phyloP scores from a whole-genome alignment of 768 basidiomycete genomes.

The Tricholoma hemisulphureum region DNA sequence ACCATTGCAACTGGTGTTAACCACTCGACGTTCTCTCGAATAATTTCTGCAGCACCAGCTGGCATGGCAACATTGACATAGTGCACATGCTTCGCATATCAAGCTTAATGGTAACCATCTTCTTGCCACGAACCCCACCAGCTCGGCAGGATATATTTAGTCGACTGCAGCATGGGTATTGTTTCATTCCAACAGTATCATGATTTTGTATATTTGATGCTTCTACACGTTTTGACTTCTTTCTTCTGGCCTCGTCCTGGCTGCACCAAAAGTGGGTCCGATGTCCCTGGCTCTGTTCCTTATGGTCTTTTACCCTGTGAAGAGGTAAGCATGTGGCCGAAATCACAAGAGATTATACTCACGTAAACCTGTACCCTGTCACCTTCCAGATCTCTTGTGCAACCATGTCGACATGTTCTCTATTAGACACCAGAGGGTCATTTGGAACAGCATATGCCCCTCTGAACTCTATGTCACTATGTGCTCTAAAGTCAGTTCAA shows the following conservation, averaged over 20 bases:
- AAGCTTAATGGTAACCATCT: slow-evolving; percentile 3
- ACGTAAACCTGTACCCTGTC: slow-evolving; percentile 23
- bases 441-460: not conserved
- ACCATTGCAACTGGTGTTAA: slow-evolving; percentile 22
- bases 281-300: slow-evolving; percentile 17
- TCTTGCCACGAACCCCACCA: not conserved
- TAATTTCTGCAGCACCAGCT: not conserved
- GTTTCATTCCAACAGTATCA: slow-evolving; percentile 25
- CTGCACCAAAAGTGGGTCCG: slow-evolving; percentile 21
- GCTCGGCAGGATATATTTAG: slow-evolving; percentile 16
- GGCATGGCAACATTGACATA: slow-evolving; percentile 26
- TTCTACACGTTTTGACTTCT: not conserved
- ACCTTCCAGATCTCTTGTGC: slow-evolving; percentile 18
- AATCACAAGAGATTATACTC: slow-evolving; percentile 9
- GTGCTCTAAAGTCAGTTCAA: not conserved
- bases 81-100: slow-evolving; percentile 15
- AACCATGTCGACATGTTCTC: slow-evolving; percentile 14
- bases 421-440: not conserved
- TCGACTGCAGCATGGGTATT: slow-evolving; percentile 18
- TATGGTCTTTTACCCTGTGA: slow-evolving; percentile 21
- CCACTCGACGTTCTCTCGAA: not conserved
- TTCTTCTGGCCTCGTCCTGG: slow-evolving; percentile 15
- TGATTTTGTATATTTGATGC: slow-evolving; percentile 20
- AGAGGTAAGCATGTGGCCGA: not conserved
- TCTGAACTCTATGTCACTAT: not conserved